These are phyloP conservation scores for Fusarium avenaceum DNA, from an alignment of 2,329 filamentous ascomycete species.

Conservation along the genomic window DNA sequence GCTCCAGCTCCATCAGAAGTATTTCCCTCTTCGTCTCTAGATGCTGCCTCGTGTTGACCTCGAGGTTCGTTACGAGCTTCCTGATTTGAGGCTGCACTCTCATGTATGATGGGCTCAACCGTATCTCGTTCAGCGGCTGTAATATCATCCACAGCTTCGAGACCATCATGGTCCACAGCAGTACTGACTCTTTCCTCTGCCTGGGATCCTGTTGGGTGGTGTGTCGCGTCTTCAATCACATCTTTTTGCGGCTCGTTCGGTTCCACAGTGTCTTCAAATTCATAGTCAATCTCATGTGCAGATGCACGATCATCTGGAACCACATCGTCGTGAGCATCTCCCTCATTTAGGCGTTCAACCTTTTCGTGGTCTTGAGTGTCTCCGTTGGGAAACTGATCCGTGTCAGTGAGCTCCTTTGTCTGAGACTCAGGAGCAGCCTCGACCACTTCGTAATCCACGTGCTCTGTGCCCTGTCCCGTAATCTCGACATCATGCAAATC, in stretches of 20 bases:
- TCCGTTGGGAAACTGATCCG: slow-evolving; percentile 7
- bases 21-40: slow-evolving; percentile 7
- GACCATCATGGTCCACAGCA: neutral
- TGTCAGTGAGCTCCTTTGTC: slow-evolving; percentile 26
- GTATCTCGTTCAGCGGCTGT: slow-evolving; percentile 3
- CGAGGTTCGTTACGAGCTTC: slow-evolving; percentile 29
- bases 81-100: slow-evolving; percentile 35
- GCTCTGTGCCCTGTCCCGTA: slow-evolving; percentile 17
- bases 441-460: slow-evolving; percentile 16
- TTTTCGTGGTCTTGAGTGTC: slow-evolving; percentile 14
- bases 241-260: slow-evolving; percentile 17
- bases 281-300: slow-evolving; percentile 52
- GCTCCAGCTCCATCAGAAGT: slow-evolving; percentile 12
- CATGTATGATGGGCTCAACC: slow-evolving; percentile 23
- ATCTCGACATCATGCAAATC: slow-evolving; percentile 30
- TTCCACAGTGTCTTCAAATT: slow-evolving; percentile 45
- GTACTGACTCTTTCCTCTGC: slow-evolving; percentile 5
- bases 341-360: slow-evolving; percentile 17
- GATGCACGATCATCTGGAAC: slow-evolving; percentile 32
- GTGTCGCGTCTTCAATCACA: slow-evolving; percentile 21
- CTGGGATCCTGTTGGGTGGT: slow-evolving; percentile 4
- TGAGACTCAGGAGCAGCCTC: slow-evolving; percentile 20
- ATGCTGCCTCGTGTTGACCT: slow-evolving; percentile 12
- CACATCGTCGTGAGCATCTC: slow-evolving; percentile 4
- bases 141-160: slow-evolving; percentile 10